Evolutionary conservation across 2,329 filamentous ascomycete genomes (phyloP), one percentile per base, ranked within the genome.

Genomic region (Pyricularia sp.): DNA sequence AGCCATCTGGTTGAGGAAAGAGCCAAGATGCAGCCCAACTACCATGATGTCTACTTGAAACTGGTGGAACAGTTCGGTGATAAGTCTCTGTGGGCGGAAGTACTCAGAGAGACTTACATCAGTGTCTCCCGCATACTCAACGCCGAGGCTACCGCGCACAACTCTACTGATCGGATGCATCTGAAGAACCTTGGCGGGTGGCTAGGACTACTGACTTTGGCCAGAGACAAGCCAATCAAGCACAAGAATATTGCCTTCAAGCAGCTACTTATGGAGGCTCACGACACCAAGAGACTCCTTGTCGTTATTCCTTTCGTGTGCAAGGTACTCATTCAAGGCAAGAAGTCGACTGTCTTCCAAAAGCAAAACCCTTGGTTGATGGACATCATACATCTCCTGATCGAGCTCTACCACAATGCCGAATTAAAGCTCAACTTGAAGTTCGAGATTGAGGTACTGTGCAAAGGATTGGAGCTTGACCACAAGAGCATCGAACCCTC

Each of bases 241-340:
- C 93, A 97, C 74, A 92, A 89, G 72, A 96, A 97, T 72, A 93
- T 99, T 67, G 96, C 93, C 1, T 97, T 99, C 82, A 96, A 96
- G 75, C 91, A 97, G 71, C 81, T 99, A 6, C 83, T 99, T 4
- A 88, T 97, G 60, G 94, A 99, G 76, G 94, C 91, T 0, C 93
- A 93, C 69, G 92, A 97, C 70, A 94, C 90, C 2, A 92, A 97
- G 75, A 87, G 94, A 62, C 82, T 99, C 33, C 84, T 96, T 53
- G 86, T 97, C 53, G 93, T 94, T 62, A 96, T 99, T 66, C 94
- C 94, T 0, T 99, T 99, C 74, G 94, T 96, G 64, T 99, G 94
- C 84, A 97, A 97, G 76, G 91, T 97, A 5, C 79, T 99, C 26
- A 84, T 89, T 26, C 92, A 97, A 73, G 93, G 92, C 24, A 87